These are phyloP conservation scores for Verticillium zaregamsianum DNA, from an alignment of 2,329 filamentous ascomycete species.

Conservation along the genomic window DNA sequence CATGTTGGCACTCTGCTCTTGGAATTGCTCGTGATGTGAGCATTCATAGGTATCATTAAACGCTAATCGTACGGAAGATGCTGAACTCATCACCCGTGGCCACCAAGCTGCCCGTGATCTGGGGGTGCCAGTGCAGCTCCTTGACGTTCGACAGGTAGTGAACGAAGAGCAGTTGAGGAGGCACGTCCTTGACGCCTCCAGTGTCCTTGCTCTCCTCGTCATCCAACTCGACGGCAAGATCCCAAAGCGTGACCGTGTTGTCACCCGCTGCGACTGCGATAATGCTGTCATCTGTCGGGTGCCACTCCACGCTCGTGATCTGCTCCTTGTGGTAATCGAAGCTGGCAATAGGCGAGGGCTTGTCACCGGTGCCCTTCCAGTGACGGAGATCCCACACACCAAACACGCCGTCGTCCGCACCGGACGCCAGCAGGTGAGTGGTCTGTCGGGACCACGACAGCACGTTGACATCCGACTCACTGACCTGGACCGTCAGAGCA, in stretches of 20 bases:
- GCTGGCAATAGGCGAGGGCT: constrained; percentile 78
- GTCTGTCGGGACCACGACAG: constrained; percentile 92
- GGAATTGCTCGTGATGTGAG: neutral
- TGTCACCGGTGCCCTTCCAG: constrained; percentile 65
- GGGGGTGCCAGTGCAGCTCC: constrained; percentile 95
- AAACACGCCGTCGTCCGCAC: constrained; percentile 91
- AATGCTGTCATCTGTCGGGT: constrained; percentile 94
- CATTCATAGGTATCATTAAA: constrained; percentile 38
- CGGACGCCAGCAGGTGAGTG: constrained; percentile 83
- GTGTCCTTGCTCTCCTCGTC: constrained; percentile 94
- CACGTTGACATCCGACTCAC: constrained; percentile 86
- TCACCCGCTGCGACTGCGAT: constrained; percentile 89
- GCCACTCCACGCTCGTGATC: constrained; percentile 95
- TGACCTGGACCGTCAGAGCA: constrained; percentile 83
- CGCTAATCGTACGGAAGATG: constrained; percentile 79
- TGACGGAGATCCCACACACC: constrained; percentile 93
- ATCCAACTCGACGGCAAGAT: constrained; percentile 92
- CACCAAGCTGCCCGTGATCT: constrained; percentile 86
- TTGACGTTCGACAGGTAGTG: constrained; percentile 95
- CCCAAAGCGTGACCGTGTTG: constrained; percentile 93
- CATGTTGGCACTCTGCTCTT: neutral
- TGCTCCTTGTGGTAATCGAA: constrained; percentile 97
- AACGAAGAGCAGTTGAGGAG: constrained; percentile 91
- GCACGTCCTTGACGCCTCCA: constrained; percentile 82
- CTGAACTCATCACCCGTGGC: constrained; percentile 89